These are phyloP conservation scores for Aphanomyces stellatus DNA, from an alignment of 352 stramenopile species.

Conservation along the genomic window DNA sequence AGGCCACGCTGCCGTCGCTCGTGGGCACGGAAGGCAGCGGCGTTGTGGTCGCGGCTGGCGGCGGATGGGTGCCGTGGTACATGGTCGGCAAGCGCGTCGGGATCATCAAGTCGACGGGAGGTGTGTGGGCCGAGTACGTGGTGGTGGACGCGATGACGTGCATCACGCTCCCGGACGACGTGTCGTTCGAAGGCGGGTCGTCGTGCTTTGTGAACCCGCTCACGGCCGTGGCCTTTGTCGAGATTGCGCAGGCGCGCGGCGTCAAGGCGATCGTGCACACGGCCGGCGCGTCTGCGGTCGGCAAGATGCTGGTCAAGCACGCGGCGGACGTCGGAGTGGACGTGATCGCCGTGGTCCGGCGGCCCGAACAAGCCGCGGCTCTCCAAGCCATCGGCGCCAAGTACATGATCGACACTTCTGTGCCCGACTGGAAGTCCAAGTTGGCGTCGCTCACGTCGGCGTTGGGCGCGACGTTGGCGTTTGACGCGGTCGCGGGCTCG, in stretches of 20 bases:
- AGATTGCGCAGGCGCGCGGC: slow-evolving; percentile 16
- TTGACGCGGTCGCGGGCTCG: too few relatives aligned
- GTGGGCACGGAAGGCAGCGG: slow-evolving; percentile 21
- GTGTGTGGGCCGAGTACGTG: slow-evolving; percentile 25
- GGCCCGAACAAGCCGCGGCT: too few relatives aligned
- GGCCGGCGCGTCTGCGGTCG: slow-evolving; percentile 22
- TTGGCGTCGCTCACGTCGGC: too few relatives aligned
- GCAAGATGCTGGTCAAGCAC: slow-evolving; percentile 22
- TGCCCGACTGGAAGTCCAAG: too few relatives aligned
- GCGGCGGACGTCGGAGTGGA: too few relatives aligned
- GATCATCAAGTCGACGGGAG: neutral
- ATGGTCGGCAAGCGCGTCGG: slow-evolving; percentile 19
- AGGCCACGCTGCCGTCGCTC: slow-evolving; percentile 2
- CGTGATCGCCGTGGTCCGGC: too few relatives aligned
- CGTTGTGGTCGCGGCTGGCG: slow-evolving; percentile 19
- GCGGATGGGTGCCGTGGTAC: slow-evolving; percentile 6
- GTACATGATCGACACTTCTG: too few relatives aligned
- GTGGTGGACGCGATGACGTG: neutral
- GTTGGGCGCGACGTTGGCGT: too few relatives aligned
- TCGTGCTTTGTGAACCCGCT: slow-evolving; percentile 25
- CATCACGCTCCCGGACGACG: slow-evolving; percentile 15
- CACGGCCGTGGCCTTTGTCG: slow-evolving; percentile 23
- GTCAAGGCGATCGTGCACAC: slow-evolving; percentile 26
- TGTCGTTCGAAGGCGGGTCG: slow-evolving; percentile 21
- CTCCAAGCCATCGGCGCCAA: too few relatives aligned